Conservation (phyloP, 352 stramenopile genomes). For the Pythium graminicola region DNA sequence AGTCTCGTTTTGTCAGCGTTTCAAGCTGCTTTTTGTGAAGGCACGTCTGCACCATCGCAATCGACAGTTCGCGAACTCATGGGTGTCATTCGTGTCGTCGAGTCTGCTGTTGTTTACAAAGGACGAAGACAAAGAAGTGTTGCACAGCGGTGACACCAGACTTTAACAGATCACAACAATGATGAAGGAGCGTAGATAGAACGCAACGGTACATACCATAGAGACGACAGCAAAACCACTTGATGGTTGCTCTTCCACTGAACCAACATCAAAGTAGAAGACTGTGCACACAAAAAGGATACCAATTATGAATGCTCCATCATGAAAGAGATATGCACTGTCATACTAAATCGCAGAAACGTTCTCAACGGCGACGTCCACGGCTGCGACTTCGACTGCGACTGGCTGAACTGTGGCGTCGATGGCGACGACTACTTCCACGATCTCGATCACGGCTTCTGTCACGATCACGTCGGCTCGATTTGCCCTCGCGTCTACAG, state of each 20-base stretch:
- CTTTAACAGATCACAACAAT: not conserved
- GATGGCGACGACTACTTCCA: slow-evolving; percentile 27
- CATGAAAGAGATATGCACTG: too few species aligned
- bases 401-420: slow-evolving; percentile 30
- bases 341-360: too few species aligned
- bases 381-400: slow-evolving; percentile 32
- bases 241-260: not conserved
- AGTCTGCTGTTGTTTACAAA: slow-evolving; percentile 17
- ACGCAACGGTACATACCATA: not conserved
- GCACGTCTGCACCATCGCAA: slow-evolving; percentile 12
- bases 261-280: too few species aligned
- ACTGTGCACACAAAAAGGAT: slow-evolving; percentile 11
- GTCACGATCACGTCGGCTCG: slow-evolving; percentile 28
- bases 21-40: slow-evolving; percentile 38
- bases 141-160: slow-evolving; percentile 12
- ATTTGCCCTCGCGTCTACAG: slow-evolving; percentile 15
- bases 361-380: slow-evolving; percentile 30
- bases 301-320: slow-evolving; percentile 15
- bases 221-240: not conserved
- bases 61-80: slow-evolving; percentile 10
- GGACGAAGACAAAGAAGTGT: slow-evolving; percentile 16
- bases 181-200: too few species aligned
- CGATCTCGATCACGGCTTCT: slow-evolving; percentile 23
- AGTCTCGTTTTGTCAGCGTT: slow-evolving; percentile 47
- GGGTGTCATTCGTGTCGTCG: slow-evolving; percentile 16